Base-by-base conservation (phyloP, 2,329 filamentous ascomycete species). In the Clarireedia hainanense region DNA sequence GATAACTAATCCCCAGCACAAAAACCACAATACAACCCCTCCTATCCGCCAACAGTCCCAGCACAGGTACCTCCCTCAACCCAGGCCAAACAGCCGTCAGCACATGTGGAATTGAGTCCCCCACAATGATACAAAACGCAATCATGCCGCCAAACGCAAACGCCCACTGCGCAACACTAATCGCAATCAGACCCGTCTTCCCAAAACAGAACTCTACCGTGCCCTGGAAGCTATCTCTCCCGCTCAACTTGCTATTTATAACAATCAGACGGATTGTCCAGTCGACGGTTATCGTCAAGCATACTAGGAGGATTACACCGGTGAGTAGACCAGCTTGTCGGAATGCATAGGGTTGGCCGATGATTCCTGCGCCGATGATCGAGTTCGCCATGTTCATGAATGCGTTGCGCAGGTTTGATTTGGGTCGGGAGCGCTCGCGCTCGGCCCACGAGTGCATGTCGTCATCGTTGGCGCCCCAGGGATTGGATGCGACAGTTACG, bases 381-480 rank as follows among this genome's bases (percentile, higher is more conserved):
- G 89, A 95, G 75, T 99, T 99, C 60, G 94, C 92, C 94, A 99
- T 99, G 74, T 99, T 99, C 91, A 97, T 96, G 64, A 99, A 97
- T 3, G 94, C 92, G 69, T 87, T 89, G 60, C 81, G 79, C 73
- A 97, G 79, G 5, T 88, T 87, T 57, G 89, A 95, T 73, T 92
- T 92, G 47, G 92, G 91, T 56, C 91, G 80, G 6, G 50, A 67
- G 55, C 77, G 75, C 68, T 85, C 80, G 36, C 75, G 73, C 64
- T 79, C 76, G 5, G 76, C 78, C 72, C 76, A 77, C 43, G 74
- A 68, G 52, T 75, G 70, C 26, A 75, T 34, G 10, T 34, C 71
- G 62, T 76, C 74, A 45, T 73, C 70, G 47, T 67, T 69, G 58
- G 65, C 65, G 30, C 69, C 68, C 61, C 73, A 67, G 24, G 64